phyloP scores from a whole-genome alignment of 495 filamentous ascomycete species.

The Trichoderma gamsii region DNA sequence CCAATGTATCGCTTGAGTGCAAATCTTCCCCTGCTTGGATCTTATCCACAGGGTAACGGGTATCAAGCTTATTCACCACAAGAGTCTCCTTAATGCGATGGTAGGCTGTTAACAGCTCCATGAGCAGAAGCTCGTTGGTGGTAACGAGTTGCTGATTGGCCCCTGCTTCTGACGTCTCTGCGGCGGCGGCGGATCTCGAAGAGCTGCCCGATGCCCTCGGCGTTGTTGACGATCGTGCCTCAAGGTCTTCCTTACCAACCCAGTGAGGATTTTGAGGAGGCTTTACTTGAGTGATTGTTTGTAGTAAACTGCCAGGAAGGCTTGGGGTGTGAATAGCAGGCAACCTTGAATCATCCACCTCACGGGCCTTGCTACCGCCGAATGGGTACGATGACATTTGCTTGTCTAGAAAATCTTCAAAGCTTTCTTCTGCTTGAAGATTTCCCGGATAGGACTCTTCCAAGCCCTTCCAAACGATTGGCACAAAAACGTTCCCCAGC shows the following conservation, averaged over 20 bases:
- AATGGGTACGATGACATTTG: conserved; percentile 33
- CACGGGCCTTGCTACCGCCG: conserved; percentile 33
- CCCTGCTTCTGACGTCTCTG: conserved; percentile 13
- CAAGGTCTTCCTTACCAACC: conserved; percentile 21
- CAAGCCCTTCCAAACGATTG: conserved; percentile 91
- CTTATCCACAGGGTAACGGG: conserved; percentile 32
- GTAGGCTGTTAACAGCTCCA: conserved; percentile 77
- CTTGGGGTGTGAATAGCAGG: conserved; percentile 55
- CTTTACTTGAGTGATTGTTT: conserved; percentile 20
- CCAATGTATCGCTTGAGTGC: conserved; percentile 60
- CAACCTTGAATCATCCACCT: conserved; percentile 9
- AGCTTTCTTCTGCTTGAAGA: conserved; percentile 50
- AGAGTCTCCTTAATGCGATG: conserved; percentile 73
- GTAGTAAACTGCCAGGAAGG: conserved; percentile 28
- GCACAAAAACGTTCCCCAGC: conserved; percentile 89
- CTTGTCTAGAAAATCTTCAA: conserved; percentile 58
- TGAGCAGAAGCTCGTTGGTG: conserved; percentile 39
- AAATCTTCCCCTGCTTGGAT: conserved; percentile 34
- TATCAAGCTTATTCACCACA: conserved; percentile 57
- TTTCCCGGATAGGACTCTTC: conserved; percentile 71
- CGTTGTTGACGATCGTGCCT: conserved; percentile 26
- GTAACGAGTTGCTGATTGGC: conserved; percentile 17
- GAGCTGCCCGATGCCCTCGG: conserved; percentile 20
- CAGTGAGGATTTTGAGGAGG: conserved; percentile 22
- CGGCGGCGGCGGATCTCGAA: conserved; percentile 24